Conservation (phyloP, 441 rosid genomes). For the Dalechampia spathulata region DNA sequence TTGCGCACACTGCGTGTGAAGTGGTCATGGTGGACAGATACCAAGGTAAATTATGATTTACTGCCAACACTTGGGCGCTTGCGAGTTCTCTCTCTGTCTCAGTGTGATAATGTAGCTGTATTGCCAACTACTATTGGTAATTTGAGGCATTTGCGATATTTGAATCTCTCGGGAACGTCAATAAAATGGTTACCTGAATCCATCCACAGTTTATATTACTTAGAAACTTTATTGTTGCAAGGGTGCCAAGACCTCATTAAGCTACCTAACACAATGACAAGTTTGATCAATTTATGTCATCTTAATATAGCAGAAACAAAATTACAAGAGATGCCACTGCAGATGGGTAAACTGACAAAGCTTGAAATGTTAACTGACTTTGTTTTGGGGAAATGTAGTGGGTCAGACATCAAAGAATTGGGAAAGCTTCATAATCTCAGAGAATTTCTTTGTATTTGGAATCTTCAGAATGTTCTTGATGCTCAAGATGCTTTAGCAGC, state of each 20-base stretch:
- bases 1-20: too few relatives aligned
- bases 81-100: neutral
- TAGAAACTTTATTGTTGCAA: neutral
- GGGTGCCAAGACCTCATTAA: neutral
- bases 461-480: constrained; percentile 1
- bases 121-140: neutral
- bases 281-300: neutral
- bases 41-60: neutral
- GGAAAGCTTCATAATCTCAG: neutral
- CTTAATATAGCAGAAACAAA: neutral
- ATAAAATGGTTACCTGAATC: neutral
- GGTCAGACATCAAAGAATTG: constrained; percentile 1
- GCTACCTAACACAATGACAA: neutral
- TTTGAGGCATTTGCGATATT: neutral
- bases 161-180: neutral
- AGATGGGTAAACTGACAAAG: neutral
- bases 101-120: neutral
- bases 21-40: too few relatives aligned
- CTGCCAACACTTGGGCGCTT: neutral
- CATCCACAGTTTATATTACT: neutral
- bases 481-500: neutral
- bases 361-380: neutral
- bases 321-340: neutral
- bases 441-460: constrained; percentile 1
- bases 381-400: neutral